These are phyloP conservation scores for Polygonum aviculare DNA, from an alignment of 148 eudicot genomes.

Conservation along the genomic window DNA sequence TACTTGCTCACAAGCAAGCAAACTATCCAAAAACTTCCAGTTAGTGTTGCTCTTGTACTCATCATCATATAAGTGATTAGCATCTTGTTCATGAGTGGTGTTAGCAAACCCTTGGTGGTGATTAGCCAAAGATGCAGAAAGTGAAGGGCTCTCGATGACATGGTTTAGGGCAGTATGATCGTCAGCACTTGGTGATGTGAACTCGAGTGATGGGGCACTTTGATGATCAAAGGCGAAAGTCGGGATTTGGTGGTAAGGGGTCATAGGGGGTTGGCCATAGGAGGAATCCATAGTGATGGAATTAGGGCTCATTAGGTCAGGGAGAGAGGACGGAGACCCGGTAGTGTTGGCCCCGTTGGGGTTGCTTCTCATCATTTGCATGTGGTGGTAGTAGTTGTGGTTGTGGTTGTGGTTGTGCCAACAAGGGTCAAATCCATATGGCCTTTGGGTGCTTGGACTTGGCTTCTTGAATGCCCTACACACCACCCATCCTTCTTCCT, in stretches of 20 bases:
- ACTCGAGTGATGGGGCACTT: neutral
- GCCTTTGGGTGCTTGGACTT: conserved; percentile 40
- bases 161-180: neutral
- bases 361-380: conserved; percentile 3
- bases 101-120: neutral
- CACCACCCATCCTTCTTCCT: conserved; percentile 99
- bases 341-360: too few species aligned
- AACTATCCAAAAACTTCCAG: conserved; percentile 5
- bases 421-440: conserved; percentile 40
- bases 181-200: neutral
- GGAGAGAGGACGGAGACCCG: conserved; percentile 21
- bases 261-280: neutral
- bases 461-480: conserved; percentile 94
- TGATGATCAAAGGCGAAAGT: neutral
- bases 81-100: neutral
- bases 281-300: neutral
- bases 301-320: conserved; percentile 21
- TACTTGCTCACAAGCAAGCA: neutral
- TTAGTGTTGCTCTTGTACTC: neutral
- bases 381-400: neutral
- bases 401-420: conserved; percentile 1
- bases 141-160: neutral
- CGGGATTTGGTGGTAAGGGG: neutral
- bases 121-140: neutral
- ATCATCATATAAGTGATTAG: neutral